Conservation (phyloP, 2,329 filamentous ascomycete species). For the Curvularia verruculosa region DNA sequence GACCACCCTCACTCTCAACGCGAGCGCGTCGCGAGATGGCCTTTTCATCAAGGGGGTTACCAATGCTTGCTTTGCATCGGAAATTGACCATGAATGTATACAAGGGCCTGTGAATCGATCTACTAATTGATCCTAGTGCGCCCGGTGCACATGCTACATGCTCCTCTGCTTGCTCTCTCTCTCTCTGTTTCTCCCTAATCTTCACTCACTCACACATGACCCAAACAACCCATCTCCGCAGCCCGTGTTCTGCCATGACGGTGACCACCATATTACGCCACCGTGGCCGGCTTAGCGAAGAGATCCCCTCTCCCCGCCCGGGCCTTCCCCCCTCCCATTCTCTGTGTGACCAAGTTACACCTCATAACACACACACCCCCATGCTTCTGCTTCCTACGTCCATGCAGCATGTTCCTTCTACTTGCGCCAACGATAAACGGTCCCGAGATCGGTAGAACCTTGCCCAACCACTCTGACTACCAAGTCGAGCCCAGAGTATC, state of each 20-base stretch:
- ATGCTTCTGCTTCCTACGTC: conserved; percentile 15
- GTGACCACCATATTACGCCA: conserved; percentile 15
- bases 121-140: conserved; percentile 16
- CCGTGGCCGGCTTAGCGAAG: conserved; percentile 17
- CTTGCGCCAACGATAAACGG: conserved; percentile 23
- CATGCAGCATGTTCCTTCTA: conserved; percentile 24
- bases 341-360: conserved; percentile 25
- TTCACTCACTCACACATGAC: conserved; percentile 17
- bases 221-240: conserved; percentile 13
- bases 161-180: too few relatives aligned
- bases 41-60: conserved; percentile 12
- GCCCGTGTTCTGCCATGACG: conserved; percentile 14
- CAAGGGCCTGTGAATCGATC: conserved; percentile 21
- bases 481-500: conserved; percentile 6
- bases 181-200: too few relatives aligned
- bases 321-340: background rate
- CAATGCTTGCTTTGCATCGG: conserved; percentile 15
- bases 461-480: conserved; percentile 12
- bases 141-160: conserved; percentile 19
- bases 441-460: conserved; percentile 14
- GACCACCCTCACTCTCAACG: background rate
- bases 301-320: background rate
- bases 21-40: conserved; percentile 4
- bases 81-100: conserved; percentile 17
- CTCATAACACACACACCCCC: conserved; percentile 18